Evolutionary conservation across 805 yeast species (phyloP).

Genomic region (Metschnikowia noctiluminum): DNA sequence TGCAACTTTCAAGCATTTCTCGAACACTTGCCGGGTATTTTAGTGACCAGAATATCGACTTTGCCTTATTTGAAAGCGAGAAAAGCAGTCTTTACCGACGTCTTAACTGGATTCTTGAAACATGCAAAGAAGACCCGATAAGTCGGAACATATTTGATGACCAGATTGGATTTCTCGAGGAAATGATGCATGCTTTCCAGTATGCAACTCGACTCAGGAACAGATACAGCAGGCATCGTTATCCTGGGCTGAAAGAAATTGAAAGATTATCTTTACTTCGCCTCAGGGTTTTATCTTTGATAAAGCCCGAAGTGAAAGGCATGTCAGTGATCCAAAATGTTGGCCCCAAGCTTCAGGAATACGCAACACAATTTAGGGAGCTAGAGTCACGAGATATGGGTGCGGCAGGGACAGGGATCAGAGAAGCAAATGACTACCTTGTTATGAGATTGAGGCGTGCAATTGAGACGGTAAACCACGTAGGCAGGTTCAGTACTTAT

Average conservation of each 20-base stretch:
- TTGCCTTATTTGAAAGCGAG: background rate
- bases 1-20: background rate
- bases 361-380: background rate
- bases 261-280: background rate
- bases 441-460: too few relatives aligned
- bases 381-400: background rate
- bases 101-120: background rate
- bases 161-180: background rate
- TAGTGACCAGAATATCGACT: background rate
- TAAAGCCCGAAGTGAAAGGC: background rate
- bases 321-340: background rate
- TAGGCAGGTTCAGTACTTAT: too few relatives aligned
- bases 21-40: background rate
- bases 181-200: background rate
- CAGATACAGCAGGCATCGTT: background rate
- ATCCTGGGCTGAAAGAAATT: background rate
- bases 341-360: background rate
- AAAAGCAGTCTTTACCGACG: background rate
- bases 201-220: background rate
- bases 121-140: background rate
- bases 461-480: too few relatives aligned
- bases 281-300: background rate
- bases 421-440: too few relatives aligned
- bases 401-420: too few relatives aligned
- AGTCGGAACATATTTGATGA: too few relatives aligned